These are phyloP conservation scores for Catharanthus roseus DNA, from an alignment of 257 asterid species.

Conservation along the genomic window DNA sequence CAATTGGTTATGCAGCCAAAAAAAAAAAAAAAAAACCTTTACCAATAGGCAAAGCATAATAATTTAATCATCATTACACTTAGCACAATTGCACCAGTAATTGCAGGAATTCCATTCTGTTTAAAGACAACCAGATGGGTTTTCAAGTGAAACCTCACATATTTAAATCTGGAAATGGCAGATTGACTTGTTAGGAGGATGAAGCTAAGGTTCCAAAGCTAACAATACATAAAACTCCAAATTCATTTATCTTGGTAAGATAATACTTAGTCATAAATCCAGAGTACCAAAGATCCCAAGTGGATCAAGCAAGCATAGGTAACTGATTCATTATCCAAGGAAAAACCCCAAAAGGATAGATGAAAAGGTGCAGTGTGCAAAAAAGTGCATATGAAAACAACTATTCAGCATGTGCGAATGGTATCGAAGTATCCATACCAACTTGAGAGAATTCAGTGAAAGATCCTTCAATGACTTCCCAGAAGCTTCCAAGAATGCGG, in stretches of 20 bases:
- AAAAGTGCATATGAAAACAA: not conserved
- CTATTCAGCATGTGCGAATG: not conserved
- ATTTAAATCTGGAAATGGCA: not conserved
- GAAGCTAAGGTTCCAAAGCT: not conserved
- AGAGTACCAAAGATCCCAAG: not conserved
- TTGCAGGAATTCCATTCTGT: not conserved
- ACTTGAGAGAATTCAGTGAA: slow-evolving; percentile 46
- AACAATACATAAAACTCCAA: not conserved
- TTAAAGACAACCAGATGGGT: not conserved
- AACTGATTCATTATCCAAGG: not conserved
- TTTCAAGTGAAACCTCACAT: not conserved
- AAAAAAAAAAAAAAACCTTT: not conserved
- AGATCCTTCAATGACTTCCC: slow-evolving; percentile 67
- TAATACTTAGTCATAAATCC: not conserved
- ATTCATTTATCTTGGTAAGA: not conserved
- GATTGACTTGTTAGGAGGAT: not conserved
- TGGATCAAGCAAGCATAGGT: not conserved
- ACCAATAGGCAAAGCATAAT: not conserved
- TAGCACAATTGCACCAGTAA: not conserved
- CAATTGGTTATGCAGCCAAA: too few relatives aligned
- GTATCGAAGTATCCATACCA: slow-evolving; percentile 33
- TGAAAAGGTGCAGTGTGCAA: not conserved
- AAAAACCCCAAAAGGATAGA: not conserved
- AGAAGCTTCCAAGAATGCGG: slow-evolving; percentile 75
- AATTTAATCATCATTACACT: too few relatives aligned